These are phyloP conservation scores for Eleusine indica DNA, from an alignment of 176 grass and related monocot species.

Conservation along the genomic window DNA sequence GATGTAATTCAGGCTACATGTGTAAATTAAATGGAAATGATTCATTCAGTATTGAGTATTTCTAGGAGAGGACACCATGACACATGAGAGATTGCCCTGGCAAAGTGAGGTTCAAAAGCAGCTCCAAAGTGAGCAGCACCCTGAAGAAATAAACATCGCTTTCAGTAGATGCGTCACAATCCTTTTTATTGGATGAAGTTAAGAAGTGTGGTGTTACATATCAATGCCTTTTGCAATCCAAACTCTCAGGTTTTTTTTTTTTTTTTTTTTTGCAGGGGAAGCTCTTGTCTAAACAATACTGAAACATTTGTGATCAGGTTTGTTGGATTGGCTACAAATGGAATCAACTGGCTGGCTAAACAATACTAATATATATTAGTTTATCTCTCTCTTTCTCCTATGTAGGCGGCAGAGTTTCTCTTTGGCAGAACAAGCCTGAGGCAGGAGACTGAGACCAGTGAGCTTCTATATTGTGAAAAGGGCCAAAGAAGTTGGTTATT, in stretches of 20 bases:
- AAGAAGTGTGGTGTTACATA: neutral
- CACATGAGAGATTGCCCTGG: conserved; percentile 55
- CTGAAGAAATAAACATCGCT: conserved; percentile 56
- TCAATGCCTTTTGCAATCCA: neutral
- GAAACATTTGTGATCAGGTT: neutral
- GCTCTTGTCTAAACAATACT: conserved; percentile 14
- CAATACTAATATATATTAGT: neutral
- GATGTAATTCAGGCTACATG: conserved; percentile 34
- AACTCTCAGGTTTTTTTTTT: neutral
- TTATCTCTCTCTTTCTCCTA: conserved; percentile 26
- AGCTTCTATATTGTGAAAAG: conserved; percentile 52
- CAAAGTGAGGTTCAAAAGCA: conserved; percentile 58
- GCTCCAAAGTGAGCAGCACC: conserved; percentile 55
- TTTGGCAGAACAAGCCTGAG: conserved; percentile 35
- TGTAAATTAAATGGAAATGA: conserved; percentile 37
- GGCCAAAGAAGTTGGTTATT: conserved; percentile 56
- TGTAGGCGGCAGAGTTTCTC: conserved; percentile 32
- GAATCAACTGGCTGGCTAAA: conserved; percentile 23
- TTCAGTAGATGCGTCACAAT: conserved; percentile 53
- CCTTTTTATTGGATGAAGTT: conserved; percentile 27
- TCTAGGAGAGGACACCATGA: conserved; percentile 50
- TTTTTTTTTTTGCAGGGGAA: neutral
- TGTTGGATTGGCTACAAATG: conserved; percentile 22
- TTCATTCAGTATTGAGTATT: conserved; percentile 45
- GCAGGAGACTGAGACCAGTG: conserved; percentile 30